phyloP scores from a whole-genome alignment of 148 eudicot genomes.

The Pharnaceum exiguum region DNA sequence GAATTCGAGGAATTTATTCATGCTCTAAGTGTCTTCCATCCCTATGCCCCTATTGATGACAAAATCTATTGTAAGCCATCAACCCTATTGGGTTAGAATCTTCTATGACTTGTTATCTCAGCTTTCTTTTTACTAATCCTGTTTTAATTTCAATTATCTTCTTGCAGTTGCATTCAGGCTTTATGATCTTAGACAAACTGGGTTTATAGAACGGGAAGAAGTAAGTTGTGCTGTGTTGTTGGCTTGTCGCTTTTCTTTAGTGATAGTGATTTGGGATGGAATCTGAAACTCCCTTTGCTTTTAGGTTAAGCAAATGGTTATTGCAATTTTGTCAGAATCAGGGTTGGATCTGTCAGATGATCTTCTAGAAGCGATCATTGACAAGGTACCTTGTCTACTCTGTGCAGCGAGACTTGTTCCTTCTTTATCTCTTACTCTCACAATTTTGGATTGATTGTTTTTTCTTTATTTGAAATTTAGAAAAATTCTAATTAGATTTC shows the following conservation, averaged over 20 bases:
- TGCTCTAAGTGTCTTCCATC: constrained; percentile 73
- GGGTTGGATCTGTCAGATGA: constrained; percentile 72
- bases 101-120: neutral
- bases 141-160: constrained; percentile 2
- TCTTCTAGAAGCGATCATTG: constrained; percentile 67
- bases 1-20: constrained; percentile 85
- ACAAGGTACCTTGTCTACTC: constrained; percentile 40
- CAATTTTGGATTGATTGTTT: too few relatives aligned
- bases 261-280: neutral
- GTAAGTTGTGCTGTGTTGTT: constrained; percentile 49
- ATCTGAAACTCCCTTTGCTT: constrained; percentile 9
- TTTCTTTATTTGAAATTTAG: neutral
- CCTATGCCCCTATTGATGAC: constrained; percentile 58
- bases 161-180: constrained; percentile 86
- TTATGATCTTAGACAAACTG: constrained; percentile 89
- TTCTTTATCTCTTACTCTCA: too few relatives aligned
- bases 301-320: constrained; percentile 93
- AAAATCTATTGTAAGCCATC: constrained; percentile 67
- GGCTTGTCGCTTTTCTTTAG: neutral
- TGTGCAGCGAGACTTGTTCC: neutral
- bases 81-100: too few relatives aligned
- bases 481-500: neutral
- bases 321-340: constrained; percentile 74
- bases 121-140: neutral
- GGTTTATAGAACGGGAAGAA: constrained; percentile 95